Evolutionary conservation across 371 early-diverging fungal species (phyloP).

Genomic region (Haplosporangium sp.): DNA sequence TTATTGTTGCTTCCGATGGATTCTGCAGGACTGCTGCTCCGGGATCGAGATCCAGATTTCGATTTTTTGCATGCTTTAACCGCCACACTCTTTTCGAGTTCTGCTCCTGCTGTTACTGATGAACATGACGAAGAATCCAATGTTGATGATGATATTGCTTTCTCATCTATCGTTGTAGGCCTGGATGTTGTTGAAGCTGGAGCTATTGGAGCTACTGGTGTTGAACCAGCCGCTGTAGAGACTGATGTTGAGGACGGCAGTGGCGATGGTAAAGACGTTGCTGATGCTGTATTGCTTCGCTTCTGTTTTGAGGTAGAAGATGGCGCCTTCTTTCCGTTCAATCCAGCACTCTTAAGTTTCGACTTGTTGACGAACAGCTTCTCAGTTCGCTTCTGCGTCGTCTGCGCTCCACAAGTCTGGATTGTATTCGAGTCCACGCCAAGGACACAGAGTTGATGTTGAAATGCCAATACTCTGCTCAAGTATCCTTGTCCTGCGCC

Average conservation of each 20-base stretch:
- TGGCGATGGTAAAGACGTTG: neutral
- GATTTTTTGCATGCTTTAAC: slow-evolving; percentile 13
- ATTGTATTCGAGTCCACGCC: slow-evolving; percentile 83
- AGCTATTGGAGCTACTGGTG: neutral
- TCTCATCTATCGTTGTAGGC: neutral
- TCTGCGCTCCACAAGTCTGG: slow-evolving; percentile 85
- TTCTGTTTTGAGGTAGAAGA: slow-evolving; percentile 7
- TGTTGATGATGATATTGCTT: no score
- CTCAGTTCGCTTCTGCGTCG: slow-evolving; percentile 66
- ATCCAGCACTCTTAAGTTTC: slow-evolving; percentile 18
- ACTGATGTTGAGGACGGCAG: neutral
- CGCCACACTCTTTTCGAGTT: neutral
- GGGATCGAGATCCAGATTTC: slow-evolving; percentile 16
- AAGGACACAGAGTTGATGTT: slow-evolving; percentile 75
- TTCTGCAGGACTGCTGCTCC: slow-evolving; percentile 23
- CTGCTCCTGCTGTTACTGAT: no score
- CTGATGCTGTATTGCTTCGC: neutral
- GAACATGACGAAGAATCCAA: no score
- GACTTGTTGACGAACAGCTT: slow-evolving; percentile 55
- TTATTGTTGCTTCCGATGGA: slow-evolving; percentile 6
- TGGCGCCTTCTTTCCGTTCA: slow-evolving; percentile 9
- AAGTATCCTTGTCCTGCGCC: slow-evolving; percentile 86
- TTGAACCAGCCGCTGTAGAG: slow-evolving; percentile 1
- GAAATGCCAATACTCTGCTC: slow-evolving; percentile 77
- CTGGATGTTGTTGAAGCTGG: neutral